Percentiles rank a stretch among this genome's conserved stretches.
Conservation (phyloP, 2,329 filamentous ascomycete species). For the Pleoardoris graminearum region DNA sequence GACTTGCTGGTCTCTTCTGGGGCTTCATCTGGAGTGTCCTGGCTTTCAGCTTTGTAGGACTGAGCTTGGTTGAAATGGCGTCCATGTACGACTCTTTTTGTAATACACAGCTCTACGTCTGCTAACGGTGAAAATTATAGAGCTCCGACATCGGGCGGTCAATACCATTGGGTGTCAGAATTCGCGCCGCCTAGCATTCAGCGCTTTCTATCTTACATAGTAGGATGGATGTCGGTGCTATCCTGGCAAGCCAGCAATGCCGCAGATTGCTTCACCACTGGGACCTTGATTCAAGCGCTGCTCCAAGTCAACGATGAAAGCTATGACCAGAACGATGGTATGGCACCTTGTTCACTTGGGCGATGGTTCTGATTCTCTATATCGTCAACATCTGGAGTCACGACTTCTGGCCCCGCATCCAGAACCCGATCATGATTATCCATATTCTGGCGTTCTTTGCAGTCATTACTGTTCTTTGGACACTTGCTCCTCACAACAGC, state of each 20-base stretch:
- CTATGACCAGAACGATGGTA: slow-evolving; percentile 53
- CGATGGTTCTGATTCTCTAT: slow-evolving; percentile 49
- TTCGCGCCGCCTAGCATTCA: slow-evolving; percentile 35
- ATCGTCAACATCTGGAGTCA: slow-evolving; percentile 47
- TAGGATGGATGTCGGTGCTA: slow-evolving; percentile 55
- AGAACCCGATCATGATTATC: slow-evolving; percentile 43
- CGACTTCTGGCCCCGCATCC: slow-evolving; percentile 37
- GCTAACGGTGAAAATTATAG: background rate
- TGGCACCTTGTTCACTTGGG: slow-evolving; percentile 54
- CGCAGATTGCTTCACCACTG: slow-evolving; percentile 53
- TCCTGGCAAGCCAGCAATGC: slow-evolving; percentile 57
- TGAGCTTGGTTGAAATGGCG: slow-evolving; percentile 42
- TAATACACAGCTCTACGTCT: background rate
- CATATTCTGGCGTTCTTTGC: slow-evolving; percentile 53
- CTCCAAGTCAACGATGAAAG: slow-evolving; percentile 49
- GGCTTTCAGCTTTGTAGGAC: slow-evolving; percentile 37
- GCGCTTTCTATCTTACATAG: slow-evolving; percentile 27
- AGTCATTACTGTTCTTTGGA: slow-evolving; percentile 47
- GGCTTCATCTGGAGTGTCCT: slow-evolving; percentile 42
- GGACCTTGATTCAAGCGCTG: slow-evolving; percentile 52
- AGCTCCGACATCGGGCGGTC: slow-evolving; percentile 33
- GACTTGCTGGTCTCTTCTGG: slow-evolving; percentile 40
- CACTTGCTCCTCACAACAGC: slow-evolving; percentile 34
- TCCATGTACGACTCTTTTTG: slow-evolving; percentile 32
- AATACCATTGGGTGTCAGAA: slow-evolving; percentile 43